Base-by-base conservation (phyloP, 139 green algal genomes). In the Micractinium sp. region DNA sequence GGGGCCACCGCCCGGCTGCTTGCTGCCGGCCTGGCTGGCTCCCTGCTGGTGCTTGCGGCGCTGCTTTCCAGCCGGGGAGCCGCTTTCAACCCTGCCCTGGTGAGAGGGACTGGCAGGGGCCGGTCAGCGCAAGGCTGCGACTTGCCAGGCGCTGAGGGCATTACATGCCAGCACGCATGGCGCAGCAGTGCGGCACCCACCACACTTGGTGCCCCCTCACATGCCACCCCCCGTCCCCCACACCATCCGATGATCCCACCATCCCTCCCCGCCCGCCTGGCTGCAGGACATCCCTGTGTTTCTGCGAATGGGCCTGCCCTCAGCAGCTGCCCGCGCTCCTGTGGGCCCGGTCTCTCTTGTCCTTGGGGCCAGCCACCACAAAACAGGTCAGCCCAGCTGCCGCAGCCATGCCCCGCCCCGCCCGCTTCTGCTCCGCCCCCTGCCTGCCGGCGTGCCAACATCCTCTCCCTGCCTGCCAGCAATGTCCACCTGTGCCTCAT, bases 291-390 rank as follows among this genome's bases (percentile, higher is more conserved):
- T 80, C 12, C 74, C 14, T 29, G 16, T 80, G 33, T 41, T 23
- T 31, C n/a, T 80, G 74, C 74, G 74, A 53, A 35, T 16, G 14
- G 74, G 74, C n/a, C 0, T 14, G 74, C 33, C 9, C 15, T 33
- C 27, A n/a, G 13, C 33, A 18, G 20, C 20, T 27, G 9, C 22
- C 20, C 9, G 20, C 20, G 2, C 63, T 2, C 63, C 22, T 25
- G 22, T 2, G 20, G 63, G 63, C 63, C 63, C 63, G 4, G 20
- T 71, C 63, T 71, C 47, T 53, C 20, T 75, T 9, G 81, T 86
- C n/a, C n/a, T 86, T 27, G 81, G 56, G 2, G 66, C 81, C 12
- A 27, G 56, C 31, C 66, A 86, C 60, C 81, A 86, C 60, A 86
- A 86, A n/a, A 86, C 81, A 29, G 81, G 81, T 80, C 15, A 16